Conservation (phyloP, 2,329 filamentous ascomycete species). For the Teratosphaeria viscida region DNA sequence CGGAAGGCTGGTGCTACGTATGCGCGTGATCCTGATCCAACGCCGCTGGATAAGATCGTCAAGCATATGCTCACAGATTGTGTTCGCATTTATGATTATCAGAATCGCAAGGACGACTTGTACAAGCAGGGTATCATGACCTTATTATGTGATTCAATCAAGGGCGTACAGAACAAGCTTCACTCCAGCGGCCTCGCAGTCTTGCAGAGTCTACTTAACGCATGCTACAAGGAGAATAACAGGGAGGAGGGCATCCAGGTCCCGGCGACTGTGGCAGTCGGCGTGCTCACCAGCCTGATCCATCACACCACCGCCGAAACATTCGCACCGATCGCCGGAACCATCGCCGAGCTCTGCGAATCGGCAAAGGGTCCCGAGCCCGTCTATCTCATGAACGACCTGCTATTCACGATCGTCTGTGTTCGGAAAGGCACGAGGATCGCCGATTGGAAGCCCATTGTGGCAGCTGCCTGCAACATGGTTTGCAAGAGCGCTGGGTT, state of each 20-base stretch:
- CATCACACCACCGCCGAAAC: constrained; percentile 70
- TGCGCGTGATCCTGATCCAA: constrained; percentile 50
- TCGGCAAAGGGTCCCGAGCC: neutral
- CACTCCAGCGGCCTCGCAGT: constrained; percentile 48
- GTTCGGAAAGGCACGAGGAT: constrained; percentile 75
- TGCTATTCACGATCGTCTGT: constrained; percentile 61
- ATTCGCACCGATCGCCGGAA: constrained; percentile 57
- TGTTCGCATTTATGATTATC: neutral
- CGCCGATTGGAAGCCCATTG: constrained; percentile 56
- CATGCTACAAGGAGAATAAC: constrained; percentile 8
- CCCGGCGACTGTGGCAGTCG: constrained; percentile 53
- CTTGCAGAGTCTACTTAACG: constrained; percentile 39
- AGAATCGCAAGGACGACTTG: constrained; percentile 41
- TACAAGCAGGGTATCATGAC: constrained; percentile 87
- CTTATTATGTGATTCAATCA: constrained; percentile 74
- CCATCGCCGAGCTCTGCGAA: constrained; percentile 40
- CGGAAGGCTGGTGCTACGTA: constrained; percentile 75
- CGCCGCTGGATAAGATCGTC: constrained; percentile 60
- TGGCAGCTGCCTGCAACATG: constrained; percentile 34
- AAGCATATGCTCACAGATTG: constrained; percentile 63
- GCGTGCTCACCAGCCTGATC: constrained; percentile 68
- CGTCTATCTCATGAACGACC: constrained; percentile 27
- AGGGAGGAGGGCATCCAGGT: constrained; percentile 5
- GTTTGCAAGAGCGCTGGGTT: constrained; percentile 14
- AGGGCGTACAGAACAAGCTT: constrained; percentile 48